Conservation (phyloP, 2,329 filamentous ascomycete genomes). For the Penicillium sp. region DNA sequence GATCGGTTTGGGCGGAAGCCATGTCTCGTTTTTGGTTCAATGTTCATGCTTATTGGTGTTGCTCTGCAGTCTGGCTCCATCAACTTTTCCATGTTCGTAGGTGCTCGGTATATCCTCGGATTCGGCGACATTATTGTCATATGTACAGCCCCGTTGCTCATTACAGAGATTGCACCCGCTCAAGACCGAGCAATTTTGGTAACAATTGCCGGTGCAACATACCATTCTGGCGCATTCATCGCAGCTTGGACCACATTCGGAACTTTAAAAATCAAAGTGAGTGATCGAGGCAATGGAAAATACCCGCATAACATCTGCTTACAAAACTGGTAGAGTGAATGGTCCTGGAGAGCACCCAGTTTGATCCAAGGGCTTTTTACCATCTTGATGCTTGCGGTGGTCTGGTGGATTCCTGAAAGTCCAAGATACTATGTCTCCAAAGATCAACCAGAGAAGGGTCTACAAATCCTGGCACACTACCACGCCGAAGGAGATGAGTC, state of each 20-base stretch:
- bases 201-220: conserved; percentile 46
- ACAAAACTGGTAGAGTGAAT: conserved; percentile 44
- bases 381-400: conserved; percentile 57
- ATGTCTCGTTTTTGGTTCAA: conserved; percentile 53
- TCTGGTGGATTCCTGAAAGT: conserved; percentile 71
- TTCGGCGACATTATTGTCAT: conserved; percentile 37
- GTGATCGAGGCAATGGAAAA: background rate
- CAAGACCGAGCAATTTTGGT: conserved; percentile 39
- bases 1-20: conserved; percentile 56
- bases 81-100: conserved; percentile 39
- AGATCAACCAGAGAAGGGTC: conserved; percentile 37
- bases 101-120: conserved; percentile 38
- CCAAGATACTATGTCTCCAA: conserved; percentile 58
- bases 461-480: conserved; percentile 41
- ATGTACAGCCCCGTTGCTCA: conserved; percentile 36
- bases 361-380: conserved; percentile 67
- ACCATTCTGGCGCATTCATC: conserved; percentile 56
- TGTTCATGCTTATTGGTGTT: conserved; percentile 38
- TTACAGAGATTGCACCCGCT: conserved; percentile 39
- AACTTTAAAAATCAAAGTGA: conserved; percentile 33
- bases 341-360: conserved; percentile 56
- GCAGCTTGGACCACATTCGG: conserved; percentile 52
- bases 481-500: conserved; percentile 50
- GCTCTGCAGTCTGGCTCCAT: conserved; percentile 37
- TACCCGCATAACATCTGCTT: background rate